Conservation (phyloP, 495 filamentous ascomycete genomes). For the Xanthoparmelia taractica region DNA sequence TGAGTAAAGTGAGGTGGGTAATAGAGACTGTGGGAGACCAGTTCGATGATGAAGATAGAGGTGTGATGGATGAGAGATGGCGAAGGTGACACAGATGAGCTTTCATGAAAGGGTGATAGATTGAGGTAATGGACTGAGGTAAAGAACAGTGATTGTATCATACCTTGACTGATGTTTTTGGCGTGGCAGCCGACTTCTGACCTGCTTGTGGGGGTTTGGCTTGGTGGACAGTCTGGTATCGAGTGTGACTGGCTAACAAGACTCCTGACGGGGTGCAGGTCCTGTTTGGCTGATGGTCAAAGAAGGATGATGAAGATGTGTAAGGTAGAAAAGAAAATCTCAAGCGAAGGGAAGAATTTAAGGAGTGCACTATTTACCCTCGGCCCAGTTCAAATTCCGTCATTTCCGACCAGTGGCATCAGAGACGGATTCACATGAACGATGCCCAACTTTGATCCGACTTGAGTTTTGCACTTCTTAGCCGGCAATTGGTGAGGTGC, state of each 20-base stretch:
- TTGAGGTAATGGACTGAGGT: not conserved
- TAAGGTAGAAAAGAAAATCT: not conserved
- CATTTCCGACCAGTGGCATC: not conserved
- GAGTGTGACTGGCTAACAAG: not conserved
- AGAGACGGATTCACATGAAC: not conserved
- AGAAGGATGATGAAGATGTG: not conserved
- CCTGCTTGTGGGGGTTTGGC: not conserved
- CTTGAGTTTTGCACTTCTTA: not conserved
- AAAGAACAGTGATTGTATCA: not conserved
- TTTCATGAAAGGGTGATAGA: not conserved
- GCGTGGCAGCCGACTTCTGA: not conserved
- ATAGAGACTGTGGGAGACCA: not conserved
- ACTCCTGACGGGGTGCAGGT: slow-evolving; percentile 1
- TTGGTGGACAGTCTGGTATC: not conserved
- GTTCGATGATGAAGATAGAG: not conserved
- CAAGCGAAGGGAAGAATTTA: not conserved
- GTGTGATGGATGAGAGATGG: not conserved
- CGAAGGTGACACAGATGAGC: not conserved
- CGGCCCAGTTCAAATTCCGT: not conserved
- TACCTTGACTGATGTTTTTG: not conserved
- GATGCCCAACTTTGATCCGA: not conserved
- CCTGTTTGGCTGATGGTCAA: slow-evolving; percentile 6
- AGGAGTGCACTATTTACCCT: not conserved
- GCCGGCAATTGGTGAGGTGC: not conserved
- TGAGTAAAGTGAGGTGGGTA: not conserved